Evolutionary conservation across 2,329 filamentous ascomycete genomes (phyloP).

Genomic region (Fusarium praegraminearum): DNA sequence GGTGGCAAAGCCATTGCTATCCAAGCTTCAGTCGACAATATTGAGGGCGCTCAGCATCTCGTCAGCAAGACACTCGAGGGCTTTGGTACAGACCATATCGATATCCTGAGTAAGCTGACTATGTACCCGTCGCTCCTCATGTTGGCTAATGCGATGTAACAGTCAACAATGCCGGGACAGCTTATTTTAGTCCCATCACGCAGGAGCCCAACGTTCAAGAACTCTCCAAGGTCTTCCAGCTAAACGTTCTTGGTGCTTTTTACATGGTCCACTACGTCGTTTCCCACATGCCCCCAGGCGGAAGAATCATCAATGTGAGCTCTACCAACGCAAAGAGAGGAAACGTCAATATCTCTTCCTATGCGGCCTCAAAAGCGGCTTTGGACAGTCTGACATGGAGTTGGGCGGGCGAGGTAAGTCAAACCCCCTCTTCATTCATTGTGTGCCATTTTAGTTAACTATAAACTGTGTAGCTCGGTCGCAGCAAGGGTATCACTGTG

Average conservation of each 20-base stretch:
- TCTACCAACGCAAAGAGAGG: slow-evolving; percentile 41
- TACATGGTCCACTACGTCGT: slow-evolving; percentile 52
- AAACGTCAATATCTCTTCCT: slow-evolving; percentile 20
- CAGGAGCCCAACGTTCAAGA: slow-evolving; percentile 41
- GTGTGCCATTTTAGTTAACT: neutral
- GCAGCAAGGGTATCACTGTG: slow-evolving; percentile 56
- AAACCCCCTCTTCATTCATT: accelerated
- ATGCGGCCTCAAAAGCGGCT: slow-evolving; percentile 50
- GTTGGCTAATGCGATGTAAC: accelerated
- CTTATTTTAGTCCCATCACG: slow-evolving; percentile 31
- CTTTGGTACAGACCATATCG: slow-evolving; percentile 53
- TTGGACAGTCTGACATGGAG: slow-evolving; percentile 52
- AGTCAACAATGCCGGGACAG: slow-evolving; percentile 56
- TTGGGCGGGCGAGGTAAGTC: slow-evolving; percentile 51
- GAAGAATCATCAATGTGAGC: slow-evolving; percentile 44
- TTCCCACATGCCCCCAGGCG: slow-evolving; percentile 53
- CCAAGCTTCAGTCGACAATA: slow-evolving; percentile 50
- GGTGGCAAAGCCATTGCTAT: slow-evolving; percentile 52
- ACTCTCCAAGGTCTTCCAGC: slow-evolving; percentile 48
- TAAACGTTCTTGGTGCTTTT: slow-evolving; percentile 53
- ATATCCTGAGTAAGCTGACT: slow-evolving; percentile 54
- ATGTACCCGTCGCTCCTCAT: neutral
- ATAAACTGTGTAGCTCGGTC: slow-evolving; percentile 46
- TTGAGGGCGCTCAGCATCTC: slow-evolving; percentile 50
- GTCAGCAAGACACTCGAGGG: slow-evolving; percentile 52